phyloP scores from a whole-genome alignment of 148 eudicot genomes.

The Nyssa sinensis region DNA sequence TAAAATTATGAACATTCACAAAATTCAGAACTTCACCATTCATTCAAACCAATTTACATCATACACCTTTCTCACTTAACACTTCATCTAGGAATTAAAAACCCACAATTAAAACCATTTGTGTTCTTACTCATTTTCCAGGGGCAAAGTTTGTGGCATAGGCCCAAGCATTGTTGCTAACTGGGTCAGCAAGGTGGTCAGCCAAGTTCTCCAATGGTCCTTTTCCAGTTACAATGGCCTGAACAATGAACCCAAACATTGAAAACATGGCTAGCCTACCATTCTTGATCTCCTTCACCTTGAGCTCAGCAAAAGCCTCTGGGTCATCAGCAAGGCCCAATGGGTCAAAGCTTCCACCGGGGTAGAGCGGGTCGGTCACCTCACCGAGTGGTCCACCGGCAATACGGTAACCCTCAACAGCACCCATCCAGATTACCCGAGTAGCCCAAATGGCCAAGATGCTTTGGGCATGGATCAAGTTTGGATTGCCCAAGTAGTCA shows the following conservation, averaged over 20 bases:
- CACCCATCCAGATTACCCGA: conserved; percentile 43
- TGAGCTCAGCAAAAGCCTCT: too few species aligned
- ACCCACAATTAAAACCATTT: neutral
- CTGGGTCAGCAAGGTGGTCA: conserved; percentile 43
- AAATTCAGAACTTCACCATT: neutral
- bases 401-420: conserved; percentile 39
- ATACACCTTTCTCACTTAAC: neutral
- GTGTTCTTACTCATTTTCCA: conserved; percentile 23
- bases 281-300: conserved; percentile 40
- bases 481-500: conserved; percentile 41
- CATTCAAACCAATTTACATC: neutral
- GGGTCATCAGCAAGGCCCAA: conserved; percentile 37
- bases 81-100: too few species aligned
- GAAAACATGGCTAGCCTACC: conserved; percentile 46
- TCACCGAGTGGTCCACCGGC: conserved; percentile 43
- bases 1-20: too few species aligned
- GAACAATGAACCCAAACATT: conserved; percentile 40
- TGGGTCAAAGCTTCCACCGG: conserved; percentile 41
- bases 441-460: conserved; percentile 40
- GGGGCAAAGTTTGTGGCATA: conserved; percentile 37
- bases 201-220: conserved; percentile 42
- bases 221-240: conserved; percentile 43
- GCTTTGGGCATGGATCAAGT: conserved; percentile 43
- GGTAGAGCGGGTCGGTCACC: conserved; percentile 42
- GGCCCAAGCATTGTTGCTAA: too few species aligned